These are phyloP conservation scores for Cochlearia excelsa DNA, from an alignment of 345 rosid genomes.

Conservation along the genomic window DNA sequence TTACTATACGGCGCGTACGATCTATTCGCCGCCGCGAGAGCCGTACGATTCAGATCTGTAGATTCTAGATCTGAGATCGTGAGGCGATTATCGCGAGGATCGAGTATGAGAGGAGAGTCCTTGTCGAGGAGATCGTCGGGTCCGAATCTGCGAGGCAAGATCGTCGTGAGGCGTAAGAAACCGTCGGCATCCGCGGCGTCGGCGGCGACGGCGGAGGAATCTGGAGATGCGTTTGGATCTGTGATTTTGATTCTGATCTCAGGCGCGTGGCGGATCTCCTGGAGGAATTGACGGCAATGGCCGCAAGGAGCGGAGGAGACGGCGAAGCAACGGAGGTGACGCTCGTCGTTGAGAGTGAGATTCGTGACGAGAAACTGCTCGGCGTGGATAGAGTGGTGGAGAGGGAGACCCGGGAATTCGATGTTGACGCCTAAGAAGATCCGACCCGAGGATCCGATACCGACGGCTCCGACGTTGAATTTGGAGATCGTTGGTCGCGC, in stretches of 20 bases:
- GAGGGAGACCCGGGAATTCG: conserved; percentile 91
- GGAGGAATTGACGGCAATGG: conserved; percentile 97
- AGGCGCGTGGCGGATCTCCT: conserved; percentile 71
- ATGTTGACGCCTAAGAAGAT: conserved; percentile 82
- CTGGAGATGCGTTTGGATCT: conserved; percentile 21
- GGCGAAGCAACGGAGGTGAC: conserved; percentile 49
- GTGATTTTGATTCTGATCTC: conserved; percentile 55
- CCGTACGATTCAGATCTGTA: conserved; percentile 41
- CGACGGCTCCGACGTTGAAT: conserved; percentile 78
- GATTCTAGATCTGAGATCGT: conserved; percentile 18
- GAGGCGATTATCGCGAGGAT: conserved; percentile 53
- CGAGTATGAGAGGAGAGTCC: conserved; percentile 63
- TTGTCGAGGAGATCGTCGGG: conserved; percentile 69
- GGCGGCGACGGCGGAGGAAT: conserved; percentile 15
- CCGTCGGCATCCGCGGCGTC: conserved; percentile 21
- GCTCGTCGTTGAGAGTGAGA: conserved; percentile 66
- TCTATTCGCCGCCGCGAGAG: conserved; percentile 70
- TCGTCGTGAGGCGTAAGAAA: conserved; percentile 43
- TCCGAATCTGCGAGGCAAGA: conserved; percentile 80
- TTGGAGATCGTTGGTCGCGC: conserved; percentile 87
- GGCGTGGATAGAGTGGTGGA: conserved; percentile 88
- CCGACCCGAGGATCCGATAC: conserved; percentile 82
- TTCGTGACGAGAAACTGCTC: conserved; percentile 94
- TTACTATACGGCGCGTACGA: conserved; percentile 88
- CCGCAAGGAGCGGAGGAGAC: conserved; percentile 98